These are phyloP conservation scores for Pythium rishiriense DNA, from an alignment of 352 stramenopile species.

Conservation along the genomic window DNA sequence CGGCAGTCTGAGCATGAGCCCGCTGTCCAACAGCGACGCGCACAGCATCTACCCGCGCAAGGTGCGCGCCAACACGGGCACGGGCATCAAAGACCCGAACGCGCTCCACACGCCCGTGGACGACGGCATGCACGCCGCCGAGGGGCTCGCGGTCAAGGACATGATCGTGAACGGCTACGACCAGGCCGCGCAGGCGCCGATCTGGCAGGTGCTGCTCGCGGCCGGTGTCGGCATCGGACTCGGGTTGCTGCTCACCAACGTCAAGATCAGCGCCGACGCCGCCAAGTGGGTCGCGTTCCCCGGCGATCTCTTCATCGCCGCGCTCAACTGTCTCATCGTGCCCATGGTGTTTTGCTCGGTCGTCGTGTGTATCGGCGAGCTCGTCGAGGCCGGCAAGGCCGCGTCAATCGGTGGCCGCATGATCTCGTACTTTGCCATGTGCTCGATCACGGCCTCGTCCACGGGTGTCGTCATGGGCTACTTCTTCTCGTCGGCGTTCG, in stretches of 20 bases:
- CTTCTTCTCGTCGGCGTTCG: constrained; percentile 35
- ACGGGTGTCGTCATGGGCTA: constrained; percentile 48
- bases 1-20: constrained; percentile 17
- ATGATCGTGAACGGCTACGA: constrained; percentile 58
- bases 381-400: constrained; percentile 60
- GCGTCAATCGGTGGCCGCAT: constrained; percentile 53
- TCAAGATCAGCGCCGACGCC: constrained; percentile 35
- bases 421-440: constrained; percentile 44
- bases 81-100: constrained; percentile 14
- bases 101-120: constrained; percentile 15
- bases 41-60: constrained; percentile 22
- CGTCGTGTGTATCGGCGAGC: constrained; percentile 59
- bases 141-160: constrained; percentile 41
- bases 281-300: constrained; percentile 63
- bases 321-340: constrained; percentile 70
- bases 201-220: constrained; percentile 49
- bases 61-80: constrained; percentile 8
- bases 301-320: constrained; percentile 62
- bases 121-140: constrained; percentile 23
- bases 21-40: constrained; percentile 18
- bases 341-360: constrained; percentile 74
- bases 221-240: constrained; percentile 49
- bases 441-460: constrained; percentile 49
- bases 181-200: constrained; percentile 40
- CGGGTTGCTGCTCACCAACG: constrained; percentile 48